Conservation (phyloP, 306 rosid species). For the Lathyrus oleraceus region DNA sequence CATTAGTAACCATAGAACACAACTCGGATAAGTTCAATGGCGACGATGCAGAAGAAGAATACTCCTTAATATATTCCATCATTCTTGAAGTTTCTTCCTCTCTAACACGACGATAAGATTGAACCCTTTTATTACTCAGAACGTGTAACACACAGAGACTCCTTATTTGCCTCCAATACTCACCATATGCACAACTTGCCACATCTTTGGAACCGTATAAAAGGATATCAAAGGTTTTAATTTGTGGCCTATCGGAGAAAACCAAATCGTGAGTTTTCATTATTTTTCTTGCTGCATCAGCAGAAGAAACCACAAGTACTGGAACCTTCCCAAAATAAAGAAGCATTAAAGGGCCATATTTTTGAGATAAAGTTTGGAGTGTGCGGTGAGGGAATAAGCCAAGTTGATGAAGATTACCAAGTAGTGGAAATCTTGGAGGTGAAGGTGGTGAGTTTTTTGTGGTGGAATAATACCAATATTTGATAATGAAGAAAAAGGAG, state of each 20-base stretch:
- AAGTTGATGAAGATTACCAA: neutral
- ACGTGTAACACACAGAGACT: conserved; percentile 25
- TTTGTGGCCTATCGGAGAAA: neutral
- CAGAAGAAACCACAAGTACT: neutral
- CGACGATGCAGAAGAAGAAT: neutral
- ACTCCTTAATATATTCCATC: neutral
- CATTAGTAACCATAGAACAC: conserved; percentile 2
- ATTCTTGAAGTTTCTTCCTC: neutral
- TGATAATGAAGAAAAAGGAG: neutral
- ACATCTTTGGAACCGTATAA: neutral
- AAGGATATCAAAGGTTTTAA: neutral
- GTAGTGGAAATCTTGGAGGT: neutral
- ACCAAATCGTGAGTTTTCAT: neutral
- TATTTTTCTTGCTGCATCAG: neutral
- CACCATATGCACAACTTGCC: neutral
- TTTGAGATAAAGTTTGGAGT: neutral
- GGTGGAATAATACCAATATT: neutral
- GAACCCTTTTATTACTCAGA: conserved; percentile 25
- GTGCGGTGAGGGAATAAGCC: neutral
- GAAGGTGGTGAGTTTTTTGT: neutral
- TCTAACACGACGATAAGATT: neutral
- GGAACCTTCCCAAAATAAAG: neutral
- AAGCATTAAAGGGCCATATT: conserved; percentile 2
- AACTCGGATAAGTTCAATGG: neutral
- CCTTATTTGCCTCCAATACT: conserved; percentile 13